A percentile compares a stretch with the other conserved stretches of the same genome.
phyloP scores from a whole-genome alignment of 805 yeast species.

The Wickerhamiella occidentalis region DNA sequence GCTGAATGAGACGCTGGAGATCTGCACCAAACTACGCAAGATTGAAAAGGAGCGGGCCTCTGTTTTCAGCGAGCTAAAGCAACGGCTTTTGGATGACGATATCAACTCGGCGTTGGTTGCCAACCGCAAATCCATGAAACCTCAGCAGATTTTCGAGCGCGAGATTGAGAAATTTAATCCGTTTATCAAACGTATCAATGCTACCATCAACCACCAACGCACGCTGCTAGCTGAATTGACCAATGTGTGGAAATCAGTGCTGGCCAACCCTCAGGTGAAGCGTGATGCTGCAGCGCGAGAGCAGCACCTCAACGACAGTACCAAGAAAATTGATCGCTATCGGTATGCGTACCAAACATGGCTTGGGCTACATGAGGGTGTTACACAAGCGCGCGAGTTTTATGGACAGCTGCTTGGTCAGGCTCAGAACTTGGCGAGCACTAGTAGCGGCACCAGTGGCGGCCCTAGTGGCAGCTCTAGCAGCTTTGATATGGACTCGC shows the following conservation, averaged over 20 bases:
- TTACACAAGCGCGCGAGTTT: constrained; percentile 48
- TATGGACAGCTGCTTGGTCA: constrained; percentile 41
- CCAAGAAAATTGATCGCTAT: constrained; percentile 26
- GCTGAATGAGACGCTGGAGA: constrained; percentile 42
- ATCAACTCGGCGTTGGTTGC: constrained; percentile 63
- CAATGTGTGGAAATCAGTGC: constrained; percentile 36
- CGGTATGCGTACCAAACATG: constrained; percentile 45
- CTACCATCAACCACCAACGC: constrained; percentile 55
- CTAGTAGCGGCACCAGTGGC: background rate
- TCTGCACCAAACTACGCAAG: constrained; percentile 47
- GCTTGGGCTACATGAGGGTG: constrained; percentile 46
- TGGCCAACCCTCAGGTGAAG: constrained; percentile 35
- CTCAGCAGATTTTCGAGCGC: constrained; percentile 45
- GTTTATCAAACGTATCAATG: constrained; percentile 51
- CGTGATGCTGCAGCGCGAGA: constrained; percentile 31
- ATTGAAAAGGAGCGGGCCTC: constrained; percentile 52
- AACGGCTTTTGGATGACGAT: constrained; percentile 66
- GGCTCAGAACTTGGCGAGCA: constrained; percentile 18
- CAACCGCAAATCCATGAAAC: constrained; percentile 48
- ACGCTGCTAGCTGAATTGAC: constrained; percentile 37
- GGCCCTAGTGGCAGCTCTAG: too few relatives aligned
- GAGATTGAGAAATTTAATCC: constrained; percentile 70
- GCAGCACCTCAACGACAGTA: constrained; percentile 5
- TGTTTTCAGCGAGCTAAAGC: constrained; percentile 53
- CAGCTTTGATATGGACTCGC: background rate